Conservation (phyloP, 164 flowering plant genomes). For the Chimonanthus praecox region DNA sequence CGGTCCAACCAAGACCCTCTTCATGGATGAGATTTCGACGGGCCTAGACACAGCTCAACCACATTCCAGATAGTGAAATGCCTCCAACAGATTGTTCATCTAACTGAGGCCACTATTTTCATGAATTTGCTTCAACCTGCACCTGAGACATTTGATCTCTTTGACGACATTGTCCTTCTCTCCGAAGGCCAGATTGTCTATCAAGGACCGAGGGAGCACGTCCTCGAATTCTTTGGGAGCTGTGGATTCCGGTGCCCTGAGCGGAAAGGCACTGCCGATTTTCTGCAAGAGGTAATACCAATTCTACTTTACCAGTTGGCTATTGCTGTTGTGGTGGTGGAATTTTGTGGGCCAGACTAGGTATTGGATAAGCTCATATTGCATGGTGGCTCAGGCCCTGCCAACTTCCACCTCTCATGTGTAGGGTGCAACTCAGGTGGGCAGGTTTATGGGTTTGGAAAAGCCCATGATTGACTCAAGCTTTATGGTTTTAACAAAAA, state of each 20-base stretch:
- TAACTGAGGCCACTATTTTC: slow-evolving; percentile 26
- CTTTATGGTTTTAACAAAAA: no score
- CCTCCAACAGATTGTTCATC: slow-evolving; percentile 26
- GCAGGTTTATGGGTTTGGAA: no score
- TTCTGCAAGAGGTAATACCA: slow-evolving; percentile 35
- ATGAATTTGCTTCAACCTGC: slow-evolving; percentile 48
- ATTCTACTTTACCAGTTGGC: background rate
- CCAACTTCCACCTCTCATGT: background rate
- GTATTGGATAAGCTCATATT: background rate
- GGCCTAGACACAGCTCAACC: slow-evolving; percentile 43
- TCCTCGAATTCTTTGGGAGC: slow-evolving; percentile 32
- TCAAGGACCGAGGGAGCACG: slow-evolving; percentile 31
- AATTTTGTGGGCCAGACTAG: no score
- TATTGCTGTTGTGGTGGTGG: background rate
- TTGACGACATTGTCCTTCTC: slow-evolving; percentile 41
- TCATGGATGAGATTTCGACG: slow-evolving; percentile 40
- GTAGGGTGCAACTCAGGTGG: no score
- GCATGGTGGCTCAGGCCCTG: background rate
- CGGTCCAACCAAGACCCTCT: slow-evolving; percentile 28
- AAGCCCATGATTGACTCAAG: no score
- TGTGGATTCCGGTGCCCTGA: slow-evolving; percentile 38
- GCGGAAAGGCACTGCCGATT: slow-evolving; percentile 42
- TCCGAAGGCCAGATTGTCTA: slow-evolving; percentile 35
- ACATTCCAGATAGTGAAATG: slow-evolving; percentile 34
- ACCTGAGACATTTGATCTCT: slow-evolving; percentile 43